phyloP scores from a whole-genome alignment of 2,329 filamentous ascomycete genomes.

The Fusarium chlamydosporum region DNA sequence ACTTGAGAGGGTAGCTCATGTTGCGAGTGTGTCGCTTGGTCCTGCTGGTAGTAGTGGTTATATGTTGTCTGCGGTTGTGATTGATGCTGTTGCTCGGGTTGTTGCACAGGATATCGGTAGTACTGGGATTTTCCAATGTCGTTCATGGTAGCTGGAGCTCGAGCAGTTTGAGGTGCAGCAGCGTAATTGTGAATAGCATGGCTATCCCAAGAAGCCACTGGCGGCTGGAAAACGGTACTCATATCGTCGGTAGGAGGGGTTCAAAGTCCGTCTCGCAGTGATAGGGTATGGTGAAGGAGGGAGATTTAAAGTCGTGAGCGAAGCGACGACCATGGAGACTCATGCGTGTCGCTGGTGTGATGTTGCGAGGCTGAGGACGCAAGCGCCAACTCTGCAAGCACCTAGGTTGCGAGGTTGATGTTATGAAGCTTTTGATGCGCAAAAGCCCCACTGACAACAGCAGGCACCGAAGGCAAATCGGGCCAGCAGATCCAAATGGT shows the following conservation, averaged over 20 bases:
- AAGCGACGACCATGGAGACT: no score
- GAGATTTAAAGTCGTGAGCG: no score
- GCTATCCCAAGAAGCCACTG: slow-evolving; percentile 63
- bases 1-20: slow-evolving; percentile 24
- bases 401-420: not conserved
- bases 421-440: slow-evolving; percentile 23
- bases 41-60: slow-evolving; percentile 36
- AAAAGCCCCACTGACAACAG: slow-evolving; percentile 24
- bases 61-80: slow-evolving; percentile 26
- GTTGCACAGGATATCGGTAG: slow-evolving; percentile 52
- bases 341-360: no score
- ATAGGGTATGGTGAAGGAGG: slow-evolving; percentile 15
- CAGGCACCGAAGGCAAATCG: not conserved
- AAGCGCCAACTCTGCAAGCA: slow-evolving; percentile 13
- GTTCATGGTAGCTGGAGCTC: slow-evolving; percentile 52
- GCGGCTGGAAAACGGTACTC: slow-evolving; percentile 66
- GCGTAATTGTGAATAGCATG: slow-evolving; percentile 61
- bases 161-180: slow-evolving; percentile 54
- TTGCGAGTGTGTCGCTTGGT: slow-evolving; percentile 18
- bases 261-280: slow-evolving; percentile 59
- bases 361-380: not conserved
- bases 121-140: slow-evolving; percentile 53
- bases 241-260: slow-evolving; percentile 65
- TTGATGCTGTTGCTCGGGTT: slow-evolving; percentile 38
- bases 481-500: not conserved